Evolutionary conservation across 73 alveolate genomes (phyloP), one percentile per base, ranked within the genome.

Genomic region (Paramecium sonneborni): DNA sequence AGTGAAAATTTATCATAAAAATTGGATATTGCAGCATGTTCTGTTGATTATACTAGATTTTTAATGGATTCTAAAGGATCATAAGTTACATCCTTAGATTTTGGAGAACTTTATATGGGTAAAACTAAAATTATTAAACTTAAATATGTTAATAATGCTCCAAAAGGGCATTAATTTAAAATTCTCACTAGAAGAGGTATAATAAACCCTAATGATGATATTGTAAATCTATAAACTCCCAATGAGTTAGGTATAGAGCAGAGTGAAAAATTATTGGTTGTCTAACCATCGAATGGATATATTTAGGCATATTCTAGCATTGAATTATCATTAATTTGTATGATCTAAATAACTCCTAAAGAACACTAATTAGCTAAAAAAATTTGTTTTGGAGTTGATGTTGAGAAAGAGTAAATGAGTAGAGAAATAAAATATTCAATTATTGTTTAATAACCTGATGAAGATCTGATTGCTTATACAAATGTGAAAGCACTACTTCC

Each of bases 91-190:
- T 96, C 95, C 30, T 92, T 98, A 10, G 98, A 97, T 95, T 98
- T 98, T 70, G 99, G 99, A 1, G 94, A 97, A 30, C 93, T 98
- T 68, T 98, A 98, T 93, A 96, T 95, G 96, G 99, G 99, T 3
- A 98, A 97, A 93, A 88, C 91, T 62, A 95, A 96, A 93, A 97
- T 94, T 48, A 93, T 97, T 85, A 95, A 95, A 30, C 98, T 98
- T 8, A 96, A 94, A 92, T 89, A 97, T 70, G 99, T 98, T 11
- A 98, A 98, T 92, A 97, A 97, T 93, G 99, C 99, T 3, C 99
- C 99, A 15, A 95, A 93, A 93, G 96, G 96, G 24, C 97, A 95
- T 89, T 85, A 92, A 74, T 98, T 88, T 91, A 96, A 95, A 58
- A 93, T 97, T 79, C 92, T 93, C 68, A 96, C 97, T 70, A 93